A percentile compares a stretch with the other conserved stretches of the same genome.
phyloP scores from a whole-genome alignment of 495 filamentous ascomycete genomes.

The Articulospora tetracladia region DNA sequence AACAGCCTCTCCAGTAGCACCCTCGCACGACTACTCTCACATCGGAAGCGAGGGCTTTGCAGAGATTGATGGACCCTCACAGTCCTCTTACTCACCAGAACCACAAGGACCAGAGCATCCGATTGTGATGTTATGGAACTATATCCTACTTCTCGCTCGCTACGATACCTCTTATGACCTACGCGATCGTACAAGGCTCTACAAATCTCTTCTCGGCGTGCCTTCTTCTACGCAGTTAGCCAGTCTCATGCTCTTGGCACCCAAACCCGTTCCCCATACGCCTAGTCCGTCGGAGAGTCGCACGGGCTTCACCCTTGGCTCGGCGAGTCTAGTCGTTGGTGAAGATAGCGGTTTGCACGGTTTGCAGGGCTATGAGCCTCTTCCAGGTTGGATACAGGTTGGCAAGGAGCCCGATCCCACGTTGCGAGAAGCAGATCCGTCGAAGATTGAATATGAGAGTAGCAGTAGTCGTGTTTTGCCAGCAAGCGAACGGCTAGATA shows the following conservation, averaged over 20 bases:
- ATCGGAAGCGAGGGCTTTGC: constrained; percentile 25
- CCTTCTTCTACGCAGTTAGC: constrained; percentile 79
- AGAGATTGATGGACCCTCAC: constrained; percentile 24
- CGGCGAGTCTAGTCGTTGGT: constrained; percentile 78
- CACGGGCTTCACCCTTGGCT: constrained; percentile 73
- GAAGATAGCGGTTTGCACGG: constrained; percentile 67
- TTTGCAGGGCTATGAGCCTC: constrained; percentile 66
- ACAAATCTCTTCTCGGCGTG: constrained; percentile 73
- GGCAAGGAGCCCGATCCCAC: constrained; percentile 75
- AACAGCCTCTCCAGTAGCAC: constrained; percentile 4
- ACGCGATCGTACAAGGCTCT: constrained; percentile 83
- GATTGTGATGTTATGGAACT: constrained; percentile 73
- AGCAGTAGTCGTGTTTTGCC: constrained; percentile 40
- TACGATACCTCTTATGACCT: constrained; percentile 96
- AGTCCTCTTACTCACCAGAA: constrained; percentile 23
- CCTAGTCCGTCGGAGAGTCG: constrained; percentile 80
- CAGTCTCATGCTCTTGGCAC: constrained; percentile 83
- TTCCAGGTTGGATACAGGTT: constrained; percentile 80
- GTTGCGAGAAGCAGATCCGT: constrained; percentile 53
- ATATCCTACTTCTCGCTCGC: constrained; percentile 77
- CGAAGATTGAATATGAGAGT: constrained; percentile 34
- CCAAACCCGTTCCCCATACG: constrained; percentile 86
- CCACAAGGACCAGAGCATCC: constrained; percentile 53
- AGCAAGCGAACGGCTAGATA: constrained; percentile 63
- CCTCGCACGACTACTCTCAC: constrained; percentile 21